Conservation (phyloP, 257 asterid species). For the Plantago elongata region DNA sequence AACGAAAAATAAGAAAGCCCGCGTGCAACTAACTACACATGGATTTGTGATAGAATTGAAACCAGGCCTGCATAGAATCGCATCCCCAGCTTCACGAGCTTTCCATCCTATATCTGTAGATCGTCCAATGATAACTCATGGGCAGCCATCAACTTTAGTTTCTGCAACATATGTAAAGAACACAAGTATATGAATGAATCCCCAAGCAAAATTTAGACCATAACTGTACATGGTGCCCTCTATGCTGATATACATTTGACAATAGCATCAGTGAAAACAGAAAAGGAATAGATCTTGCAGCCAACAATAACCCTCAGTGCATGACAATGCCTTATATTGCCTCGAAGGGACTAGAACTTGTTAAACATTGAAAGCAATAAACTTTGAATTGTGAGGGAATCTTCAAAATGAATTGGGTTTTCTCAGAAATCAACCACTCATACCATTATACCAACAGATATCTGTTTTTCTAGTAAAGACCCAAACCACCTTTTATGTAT, state of each 20-base stretch:
- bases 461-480: slow-evolving; percentile 7
- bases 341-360: no score
- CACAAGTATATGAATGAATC: neutral
- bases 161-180: slow-evolving; percentile 44
- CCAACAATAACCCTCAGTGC: no score
- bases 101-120: slow-evolving; percentile 59
- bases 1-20: slow-evolving; percentile 17
- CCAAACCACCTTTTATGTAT: neutral
- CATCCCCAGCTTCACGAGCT: slow-evolving; percentile 32
- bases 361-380: neutral
- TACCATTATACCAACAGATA: slow-evolving; percentile 6
- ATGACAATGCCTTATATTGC: no score
- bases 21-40: slow-evolving; percentile 16
- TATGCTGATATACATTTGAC: no score
- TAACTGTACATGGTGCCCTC: no score
- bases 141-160: slow-evolving; percentile 71
- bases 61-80: slow-evolving; percentile 26
- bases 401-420: neutral
- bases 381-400: neutral
- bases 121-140: slow-evolving; percentile 76
- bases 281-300: no score
- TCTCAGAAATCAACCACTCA: neutral
- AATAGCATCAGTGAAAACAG: no score
- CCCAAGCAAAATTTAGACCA: no score
- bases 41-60: slow-evolving; percentile 26